phyloP scores from a whole-genome alignment of 306 rosid species.

The Coriaria nepalensis region DNA sequence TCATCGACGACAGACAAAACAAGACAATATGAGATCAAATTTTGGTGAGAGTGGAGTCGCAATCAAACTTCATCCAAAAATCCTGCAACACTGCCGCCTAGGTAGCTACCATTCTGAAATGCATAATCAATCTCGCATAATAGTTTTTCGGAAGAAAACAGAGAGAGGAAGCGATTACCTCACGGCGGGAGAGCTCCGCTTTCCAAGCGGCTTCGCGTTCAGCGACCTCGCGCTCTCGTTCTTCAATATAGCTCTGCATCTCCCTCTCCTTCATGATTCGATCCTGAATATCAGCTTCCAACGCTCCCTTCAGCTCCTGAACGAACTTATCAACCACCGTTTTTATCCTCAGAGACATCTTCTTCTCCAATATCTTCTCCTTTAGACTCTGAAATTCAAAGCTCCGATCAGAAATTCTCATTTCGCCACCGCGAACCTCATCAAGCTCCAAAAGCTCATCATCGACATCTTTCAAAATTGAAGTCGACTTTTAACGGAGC shows the following conservation, averaged over 20 bases:
- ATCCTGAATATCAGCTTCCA: slow-evolving; percentile 92
- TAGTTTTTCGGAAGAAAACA: background rate
- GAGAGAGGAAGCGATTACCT: slow-evolving; percentile 29
- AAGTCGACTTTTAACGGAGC: too few relatives aligned
- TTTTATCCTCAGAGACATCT: slow-evolving; percentile 84
- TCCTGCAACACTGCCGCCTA: too few relatives aligned
- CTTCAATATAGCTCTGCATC: slow-evolving; percentile 97
- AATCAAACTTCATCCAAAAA: too few relatives aligned
- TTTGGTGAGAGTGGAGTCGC: too few relatives aligned
- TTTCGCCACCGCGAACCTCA: too few relatives aligned
- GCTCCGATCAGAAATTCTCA: background rate
- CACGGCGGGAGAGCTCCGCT: slow-evolving; percentile 98
- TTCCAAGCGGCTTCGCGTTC: slow-evolving; percentile 99
- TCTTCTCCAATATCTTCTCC: slow-evolving; percentile 3
- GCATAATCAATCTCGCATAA: background rate
- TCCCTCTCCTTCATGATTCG: slow-evolving; percentile 95
- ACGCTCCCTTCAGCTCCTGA: slow-evolving; percentile 81
- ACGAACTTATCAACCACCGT: slow-evolving; percentile 91
- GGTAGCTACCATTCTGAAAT: too few relatives aligned
- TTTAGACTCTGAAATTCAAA: background rate
- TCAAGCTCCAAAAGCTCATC: too few relatives aligned
- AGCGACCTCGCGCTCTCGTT: slow-evolving; percentile 97
- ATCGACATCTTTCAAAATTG: too few relatives aligned
- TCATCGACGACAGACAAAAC: too few relatives aligned
- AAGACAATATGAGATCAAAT: too few relatives aligned